These are phyloP conservation scores for Aspergillus kassunensis DNA, from an alignment of 495 filamentous ascomycete species.

Conservation along the genomic window DNA sequence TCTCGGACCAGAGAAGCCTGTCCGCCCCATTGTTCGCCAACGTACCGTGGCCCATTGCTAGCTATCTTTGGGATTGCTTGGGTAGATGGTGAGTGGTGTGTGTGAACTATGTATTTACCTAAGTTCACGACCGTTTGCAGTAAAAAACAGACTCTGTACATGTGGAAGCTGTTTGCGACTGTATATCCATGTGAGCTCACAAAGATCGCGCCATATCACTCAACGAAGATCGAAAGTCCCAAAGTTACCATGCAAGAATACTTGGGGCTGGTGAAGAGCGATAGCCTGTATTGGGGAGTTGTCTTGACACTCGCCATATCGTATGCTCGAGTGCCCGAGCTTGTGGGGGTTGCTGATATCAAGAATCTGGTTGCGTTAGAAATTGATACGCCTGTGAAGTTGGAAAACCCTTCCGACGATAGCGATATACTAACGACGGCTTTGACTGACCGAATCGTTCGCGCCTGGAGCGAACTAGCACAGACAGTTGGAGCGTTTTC, in stretches of 20 bases:
- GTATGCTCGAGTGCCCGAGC: constrained; percentile 26
- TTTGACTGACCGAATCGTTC: constrained; percentile 37
- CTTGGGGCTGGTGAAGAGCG: constrained; percentile 29
- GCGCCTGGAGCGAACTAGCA: constrained; percentile 36
- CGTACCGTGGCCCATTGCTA: constrained; percentile 36
- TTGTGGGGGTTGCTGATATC: constrained; percentile 31
- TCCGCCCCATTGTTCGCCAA: constrained; percentile 24
- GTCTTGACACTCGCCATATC: constrained; percentile 26
- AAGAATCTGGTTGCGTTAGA: constrained; percentile 39
- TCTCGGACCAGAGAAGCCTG: constrained; percentile 33
- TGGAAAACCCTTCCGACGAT: background rate
- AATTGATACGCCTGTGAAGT: constrained; percentile 16
- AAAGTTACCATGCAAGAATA: constrained; percentile 29
- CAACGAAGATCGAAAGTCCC: constrained; percentile 22
- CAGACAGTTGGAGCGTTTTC: constrained; percentile 24
- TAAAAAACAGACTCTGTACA: constrained; percentile 33
- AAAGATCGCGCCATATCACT: constrained; percentile 18
- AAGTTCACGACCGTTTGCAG: constrained; percentile 16
- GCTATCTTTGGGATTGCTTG: constrained; percentile 38
- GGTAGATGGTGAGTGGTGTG: constrained; percentile 24
- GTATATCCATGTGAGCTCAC: constrained; percentile 33
- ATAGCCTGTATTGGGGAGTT: constrained; percentile 27
- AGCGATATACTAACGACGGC: constrained; percentile 1
- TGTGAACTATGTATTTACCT: constrained; percentile 1
- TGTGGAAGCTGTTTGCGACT: constrained; percentile 42